These are phyloP conservation scores for button mushroom (Agaricus bisporus) DNA, from an alignment of 768 basidiomycete genomes.

Conservation along the genomic window DNA sequence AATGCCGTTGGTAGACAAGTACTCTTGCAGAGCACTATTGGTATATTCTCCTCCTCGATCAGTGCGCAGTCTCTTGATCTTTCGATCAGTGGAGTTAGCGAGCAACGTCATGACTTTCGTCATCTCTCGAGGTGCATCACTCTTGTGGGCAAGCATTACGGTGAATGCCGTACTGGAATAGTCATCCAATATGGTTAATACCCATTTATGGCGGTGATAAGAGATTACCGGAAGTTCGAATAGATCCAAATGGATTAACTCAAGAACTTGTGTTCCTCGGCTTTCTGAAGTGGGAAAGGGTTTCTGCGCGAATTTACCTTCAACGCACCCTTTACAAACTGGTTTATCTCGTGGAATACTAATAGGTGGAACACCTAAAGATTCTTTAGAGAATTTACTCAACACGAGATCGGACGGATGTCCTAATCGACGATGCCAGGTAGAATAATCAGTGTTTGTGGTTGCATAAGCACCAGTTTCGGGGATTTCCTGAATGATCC, in stretches of 20 bases:
- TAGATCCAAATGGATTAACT: background rate
- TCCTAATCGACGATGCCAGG: too few relatives aligned
- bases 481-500: too few relatives aligned
- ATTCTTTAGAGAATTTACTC: too few relatives aligned
- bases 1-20: background rate
- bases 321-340: too few relatives aligned
- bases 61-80: background rate
- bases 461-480: too few relatives aligned
- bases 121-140: background rate
- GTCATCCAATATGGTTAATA: conserved; percentile 4
- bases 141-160: background rate
- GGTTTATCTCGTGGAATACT: too few relatives aligned
- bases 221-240: background rate
- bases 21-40: background rate
- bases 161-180: background rate
- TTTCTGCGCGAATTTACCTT: background rate
- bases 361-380: too few relatives aligned
- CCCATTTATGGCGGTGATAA: conserved; percentile 3
- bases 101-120: background rate
- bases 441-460: too few relatives aligned
- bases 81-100: too few relatives aligned
- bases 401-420: too few relatives aligned
- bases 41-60: background rate
- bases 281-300: background rate
- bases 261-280: background rate